Base-by-base conservation (phyloP, 2,329 filamentous ascomycete genomes). In the Paecilomyces sp. region DNA sequence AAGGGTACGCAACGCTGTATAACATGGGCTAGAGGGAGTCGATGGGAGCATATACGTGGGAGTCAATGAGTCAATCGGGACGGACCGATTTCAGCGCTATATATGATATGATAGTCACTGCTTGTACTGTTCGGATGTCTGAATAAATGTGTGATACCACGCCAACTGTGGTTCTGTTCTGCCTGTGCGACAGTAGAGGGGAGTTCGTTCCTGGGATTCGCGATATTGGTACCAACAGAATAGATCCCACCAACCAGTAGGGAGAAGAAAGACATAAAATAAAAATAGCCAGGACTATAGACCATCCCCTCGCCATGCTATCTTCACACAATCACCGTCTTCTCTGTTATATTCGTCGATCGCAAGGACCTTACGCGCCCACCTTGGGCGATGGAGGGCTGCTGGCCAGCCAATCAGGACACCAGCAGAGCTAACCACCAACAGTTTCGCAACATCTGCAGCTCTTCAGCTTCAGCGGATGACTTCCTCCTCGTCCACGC, bases 351-450 rank as follows among this genome's bases (percentile, higher is more conserved):
- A 28, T 28, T 28, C 25, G 25, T 28, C n/a, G 6, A 22, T 22
- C 15, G 15, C 7, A 47, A 33, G n/a, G 41, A 47, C 41, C 41
- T 47, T 47, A 15, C n/a, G 41, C 41, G 41, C 41, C 41, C n/a
- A 22, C 41, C 15, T n/a, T 47, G 41, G n/a, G 7, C 2, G 41
- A 47, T 41, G 41, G 41, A 47, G 52, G 52, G 52, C 22, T 54
- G 52, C 30, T 28, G 54, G 34, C 15, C 15, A 58, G 50, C 67
- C 67, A 68, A 69, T 67, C 64, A 68, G 34, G 54, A 57, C 30
- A 53, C 41, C 57, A 24, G 12, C 30, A 58, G 25, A 50, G 18
- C 34, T 53, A 54, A 47, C 15, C n/a, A 18, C 41, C 15, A 47
- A 47, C 15, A 47, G n/a, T n/a, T 33, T 33, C 41, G 8, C 41